A percentile compares a stretch with the other conserved stretches of the same genome.
Conservation (phyloP, 164 flowering plant genomes). For the Chimonanthus praecox region DNA sequence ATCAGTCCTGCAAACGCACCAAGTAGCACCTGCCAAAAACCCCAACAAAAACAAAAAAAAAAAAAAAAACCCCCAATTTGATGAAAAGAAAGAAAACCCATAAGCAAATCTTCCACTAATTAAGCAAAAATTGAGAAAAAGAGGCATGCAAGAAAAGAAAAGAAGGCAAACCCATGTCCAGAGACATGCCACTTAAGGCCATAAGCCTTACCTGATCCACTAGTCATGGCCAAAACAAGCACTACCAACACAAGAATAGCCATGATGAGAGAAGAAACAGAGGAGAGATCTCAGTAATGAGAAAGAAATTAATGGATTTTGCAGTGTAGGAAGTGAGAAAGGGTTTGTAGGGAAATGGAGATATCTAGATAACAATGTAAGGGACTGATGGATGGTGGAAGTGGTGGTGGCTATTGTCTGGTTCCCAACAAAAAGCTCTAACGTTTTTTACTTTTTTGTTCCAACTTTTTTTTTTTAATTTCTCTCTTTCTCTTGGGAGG, state of each 20-base stretch:
- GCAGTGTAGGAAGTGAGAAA: not conserved
- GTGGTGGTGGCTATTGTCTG: not conserved
- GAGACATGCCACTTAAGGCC: not conserved
- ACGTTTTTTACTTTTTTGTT: not conserved
- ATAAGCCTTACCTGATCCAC: not conserved
- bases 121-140: not conserved
- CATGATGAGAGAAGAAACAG: not conserved
- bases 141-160: not conserved
- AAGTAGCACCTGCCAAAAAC: conserved; percentile 37
- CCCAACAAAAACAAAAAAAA: not conserved
- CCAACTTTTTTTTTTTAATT: not conserved
- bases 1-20: conserved; percentile 57
- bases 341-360: not conserved
- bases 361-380: not conserved
- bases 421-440: no score
- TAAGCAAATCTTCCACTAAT: not conserved
- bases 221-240: conserved; percentile 7
- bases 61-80: not conserved
- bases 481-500: not conserved
- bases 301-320: not conserved
- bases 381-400: not conserved
- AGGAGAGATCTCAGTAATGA: not conserved
- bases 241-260: not conserved
- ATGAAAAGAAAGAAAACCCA: not conserved
- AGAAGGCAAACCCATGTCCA: not conserved